phyloP scores from a whole-genome alignment of 163 green algal genomes.

The Prototheca stagnorum region DNA sequence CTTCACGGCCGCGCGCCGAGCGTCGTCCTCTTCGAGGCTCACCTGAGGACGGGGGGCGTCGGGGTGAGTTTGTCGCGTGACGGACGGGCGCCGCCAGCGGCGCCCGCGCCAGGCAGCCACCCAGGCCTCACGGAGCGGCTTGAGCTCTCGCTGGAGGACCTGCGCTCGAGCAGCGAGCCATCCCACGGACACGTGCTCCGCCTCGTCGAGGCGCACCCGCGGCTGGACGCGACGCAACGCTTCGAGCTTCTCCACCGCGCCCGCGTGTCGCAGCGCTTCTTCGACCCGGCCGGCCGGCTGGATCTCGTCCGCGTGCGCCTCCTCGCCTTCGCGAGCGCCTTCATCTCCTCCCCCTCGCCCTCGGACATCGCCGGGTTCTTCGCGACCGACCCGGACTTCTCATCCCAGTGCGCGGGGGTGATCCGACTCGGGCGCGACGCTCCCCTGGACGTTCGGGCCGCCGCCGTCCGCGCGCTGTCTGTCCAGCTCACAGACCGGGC shows the following conservation, averaged over 20 bases:
- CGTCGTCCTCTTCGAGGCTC: no score
- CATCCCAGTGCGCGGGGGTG: no score
- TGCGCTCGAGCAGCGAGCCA: constrained; percentile 84
- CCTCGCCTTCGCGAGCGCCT: constrained; percentile 59
- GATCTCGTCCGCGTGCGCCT: constrained; percentile 51
- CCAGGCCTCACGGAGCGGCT: no score
- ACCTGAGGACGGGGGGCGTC: no score
- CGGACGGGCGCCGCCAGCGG: no score
- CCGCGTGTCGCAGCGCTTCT: constrained; percentile 75
- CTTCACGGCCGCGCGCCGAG: no score
- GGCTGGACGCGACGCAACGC: constrained; percentile 21
- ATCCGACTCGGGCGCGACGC: no score
- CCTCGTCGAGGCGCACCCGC: constrained; percentile 34
- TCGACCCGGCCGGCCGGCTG: constrained; percentile 66
- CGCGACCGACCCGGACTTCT: no score
- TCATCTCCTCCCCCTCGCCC: constrained; percentile 89
- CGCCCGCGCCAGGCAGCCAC: no score
- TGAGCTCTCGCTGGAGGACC: constrained; percentile 91
- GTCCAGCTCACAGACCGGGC: constrained; percentile 56
- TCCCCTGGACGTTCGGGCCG: no score
- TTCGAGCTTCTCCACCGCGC: constrained; percentile 53
- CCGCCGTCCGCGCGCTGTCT: constrained; percentile 54
- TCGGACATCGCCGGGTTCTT: constrained; percentile 88
- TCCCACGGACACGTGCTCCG: constrained; percentile 54
- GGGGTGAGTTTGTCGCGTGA: no score